These are phyloP conservation scores for Pholiota molesta DNA, from an alignment of 768 basidiomycete genomes.

Conservation along the genomic window DNA sequence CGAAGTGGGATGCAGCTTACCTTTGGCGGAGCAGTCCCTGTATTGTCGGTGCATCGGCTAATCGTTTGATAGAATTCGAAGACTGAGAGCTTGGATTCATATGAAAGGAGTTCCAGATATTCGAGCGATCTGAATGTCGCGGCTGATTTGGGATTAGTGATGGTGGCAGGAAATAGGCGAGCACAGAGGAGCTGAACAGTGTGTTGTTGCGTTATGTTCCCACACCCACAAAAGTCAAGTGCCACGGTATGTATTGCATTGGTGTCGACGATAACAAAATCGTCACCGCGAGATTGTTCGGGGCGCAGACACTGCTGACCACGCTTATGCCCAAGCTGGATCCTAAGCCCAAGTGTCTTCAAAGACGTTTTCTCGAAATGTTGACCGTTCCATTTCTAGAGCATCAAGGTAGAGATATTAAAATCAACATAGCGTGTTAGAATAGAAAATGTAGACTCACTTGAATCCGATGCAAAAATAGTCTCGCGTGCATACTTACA, in stretches of 20 bases:
- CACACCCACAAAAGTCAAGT: slow-evolving; percentile 34
- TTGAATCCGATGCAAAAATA: neutral
- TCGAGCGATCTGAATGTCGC: slow-evolving; percentile 33
- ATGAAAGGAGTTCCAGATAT: slow-evolving; percentile 32
- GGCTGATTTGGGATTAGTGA: slow-evolving; percentile 26
- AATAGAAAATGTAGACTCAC: neutral
- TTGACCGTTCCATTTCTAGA: neutral
- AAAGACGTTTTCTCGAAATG: neutral
- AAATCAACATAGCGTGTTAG: too few species aligned
- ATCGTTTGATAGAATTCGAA: slow-evolving; percentile 35
- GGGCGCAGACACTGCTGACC: neutral
- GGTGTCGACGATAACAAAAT: slow-evolving; percentile 28
- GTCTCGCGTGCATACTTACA: neutral
- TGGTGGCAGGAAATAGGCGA: slow-evolving; percentile 33
- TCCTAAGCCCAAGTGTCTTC: neutral
- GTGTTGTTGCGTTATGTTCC: neutral
- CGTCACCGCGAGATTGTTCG: neutral
- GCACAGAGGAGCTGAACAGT: slow-evolving; percentile 34
- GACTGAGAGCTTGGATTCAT: slow-evolving; percentile 33
- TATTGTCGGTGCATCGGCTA: slow-evolving; percentile 31
- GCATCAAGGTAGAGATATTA: too few species aligned
- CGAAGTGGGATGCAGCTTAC: too few species aligned
- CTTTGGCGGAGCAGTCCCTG: slow-evolving; percentile 15
- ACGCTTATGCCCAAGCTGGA: neutral
- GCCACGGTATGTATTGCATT: slow-evolving; percentile 28